Base-by-base conservation (phyloP, 2,329 filamentous ascomycete species). In the Dactylonectria macrodidyma region DNA sequence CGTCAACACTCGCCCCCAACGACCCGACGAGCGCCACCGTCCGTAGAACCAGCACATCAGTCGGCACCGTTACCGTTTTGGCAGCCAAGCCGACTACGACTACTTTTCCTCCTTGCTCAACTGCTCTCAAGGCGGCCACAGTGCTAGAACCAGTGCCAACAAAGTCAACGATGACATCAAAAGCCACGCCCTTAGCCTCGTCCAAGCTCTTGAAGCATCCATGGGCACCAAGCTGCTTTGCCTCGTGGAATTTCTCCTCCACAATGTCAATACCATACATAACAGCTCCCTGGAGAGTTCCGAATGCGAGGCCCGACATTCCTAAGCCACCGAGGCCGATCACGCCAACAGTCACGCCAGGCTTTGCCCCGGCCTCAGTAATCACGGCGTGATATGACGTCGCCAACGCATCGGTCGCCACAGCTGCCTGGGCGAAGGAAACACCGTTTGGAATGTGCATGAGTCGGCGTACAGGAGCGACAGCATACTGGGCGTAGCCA, bases 141-240 rank as follows among this genome's bases (percentile, higher is more conserved):
- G 44, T 52, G 7, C 22, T 67, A 8, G 50, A 24, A 0, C 61
- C 33, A 3, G 50, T 61, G 2, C 65, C 65, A 34, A 30, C 60
- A 67, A 67, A 67, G 56, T 67, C 65, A 12, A 67, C 60, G 8
- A 67, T 52, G 3, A 36, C 56, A 24, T 67, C 65, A 22, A 67
- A 64, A 6, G 16, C 1, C 4, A 60, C 30, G 19, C 48, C 19
- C 14, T 51, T 30, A 3, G 46, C 46, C 2, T 60, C 60, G 5
- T 36, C 48, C 5, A 58, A 4, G 22, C 36, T 59, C 46, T 56
- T 57, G 46, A 64, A 60, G 10, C 65, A 64, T 5, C 8, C 24
- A 3, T 22, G 11, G 2, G 61, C 65, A 1, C 65, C 65, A 3
- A 46, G 12, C 2, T 5, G 16, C 2, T 47, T 41, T 9, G 65